Base-by-base conservation (phyloP, 805 yeast species). In the Kodamaea hsintzibuensis region DNA sequence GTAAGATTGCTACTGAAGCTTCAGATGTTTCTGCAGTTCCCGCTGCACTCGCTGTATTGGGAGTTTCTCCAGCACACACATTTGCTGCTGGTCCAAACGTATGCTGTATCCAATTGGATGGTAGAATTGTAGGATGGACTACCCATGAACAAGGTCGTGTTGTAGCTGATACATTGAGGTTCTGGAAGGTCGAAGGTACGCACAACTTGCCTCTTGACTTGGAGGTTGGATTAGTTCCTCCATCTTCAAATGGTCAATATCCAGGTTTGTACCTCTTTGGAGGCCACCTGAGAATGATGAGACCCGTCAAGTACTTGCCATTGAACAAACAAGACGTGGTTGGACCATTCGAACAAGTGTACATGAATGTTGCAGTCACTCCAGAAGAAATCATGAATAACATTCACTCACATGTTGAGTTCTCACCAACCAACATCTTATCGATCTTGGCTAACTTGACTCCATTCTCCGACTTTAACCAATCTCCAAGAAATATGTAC, bases 401-500 rank as follows among this genome's bases (percentile, higher is more conserved):
- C 61, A 77, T 85, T 46, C 98, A 95, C 71, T 79, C 91, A 5
- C 99, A 95, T 67, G 98, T 93, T 58, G 99, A 95, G 75, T 91
- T 81, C 70, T 81, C 96, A 2, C 98, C 99, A 64, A 95, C 98
- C 2, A 91, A 95, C 72, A 91, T 95, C 49, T 77, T 95, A 62
- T 91, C 98, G 18, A 93, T 95, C 61, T 80, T 95, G 71, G 99
- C 98, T 59, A 95, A 95, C 74, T 81, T 95, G 78, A 95, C 99
- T 1, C 99, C 99, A 61, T 95, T 91, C 71, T 92, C 98, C 1
- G 99, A 95, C 72, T 95, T 95, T 79, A 95, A 95, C 74, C 99
- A 95, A 79, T 92, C 98, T 25, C 99, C 99, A 66, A 89, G 99
- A 84, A 95, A 95, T 72, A 95, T 95, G 98, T 95, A 95, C 72